Evolutionary conservation across 768 basidiomycete genomes (phyloP), one percentile per base, ranked within the genome.

Genomic region (Coprinopsis sp.): DNA sequence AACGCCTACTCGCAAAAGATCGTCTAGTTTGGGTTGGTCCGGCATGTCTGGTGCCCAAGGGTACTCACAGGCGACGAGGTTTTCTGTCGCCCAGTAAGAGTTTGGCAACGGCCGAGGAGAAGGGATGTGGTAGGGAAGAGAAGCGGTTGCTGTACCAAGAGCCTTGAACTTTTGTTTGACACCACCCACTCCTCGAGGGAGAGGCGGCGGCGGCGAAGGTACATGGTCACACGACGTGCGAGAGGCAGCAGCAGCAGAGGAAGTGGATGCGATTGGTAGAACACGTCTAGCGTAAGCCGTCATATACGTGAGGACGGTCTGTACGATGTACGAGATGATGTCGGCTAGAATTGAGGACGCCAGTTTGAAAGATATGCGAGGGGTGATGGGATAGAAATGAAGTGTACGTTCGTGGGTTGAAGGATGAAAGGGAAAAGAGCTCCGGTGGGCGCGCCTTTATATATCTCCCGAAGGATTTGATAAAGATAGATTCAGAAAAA

Each of bases 11-110:
- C 66, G 66, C 21, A 90, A 78, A 41, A 90, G 72, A 0, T 79
- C 78, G 66, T 87, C 85, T 51, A 90, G 75, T 57, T 90, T 88
- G 51, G 84, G 82, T 45, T 71, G 72, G 50, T 69, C 61, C 6
- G 72, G 66, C 61, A 75, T 69, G 49, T 72, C 74, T 3, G 83
- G 84, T 14, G 77, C 67, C 79, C 82, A 90, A 1, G 87, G 87
- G 62, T 88, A 89, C 58, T 90, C 87, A 75, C 85, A 88, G 0
- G 87, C 87, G 44, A 88, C 72, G 28, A 90, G 74, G 10, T 71
- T 64, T 0, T 81, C 73, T 0, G 85, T 87, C 0, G 85, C 87
- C 87, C 87, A 90, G 68, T 89, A 89, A 0, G 83, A 86, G 64
- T 90, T 90, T n/a, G 84, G 84, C 58, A 89, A 81, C 23, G 87